Percentiles rank a stretch among this genome's conserved stretches.
Evolutionary conservation across 306 rosid genomes (phyloP).

Genomic region (Acacia acuminata): DNA sequence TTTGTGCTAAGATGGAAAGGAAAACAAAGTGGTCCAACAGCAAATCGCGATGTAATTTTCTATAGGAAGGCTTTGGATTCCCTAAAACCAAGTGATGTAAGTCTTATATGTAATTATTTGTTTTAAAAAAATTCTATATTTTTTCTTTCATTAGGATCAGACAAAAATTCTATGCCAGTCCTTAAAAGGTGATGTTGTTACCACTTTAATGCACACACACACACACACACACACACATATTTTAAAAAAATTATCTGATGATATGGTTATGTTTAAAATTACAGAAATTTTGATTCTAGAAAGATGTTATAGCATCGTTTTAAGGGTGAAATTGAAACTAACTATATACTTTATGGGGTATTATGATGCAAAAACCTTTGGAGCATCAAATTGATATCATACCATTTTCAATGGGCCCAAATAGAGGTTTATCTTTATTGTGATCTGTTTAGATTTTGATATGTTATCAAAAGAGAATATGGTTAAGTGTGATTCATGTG

Average conservation of each 20-base stretch:
- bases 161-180: background rate
- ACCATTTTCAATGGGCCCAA: background rate
- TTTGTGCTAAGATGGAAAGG: slow-evolving; percentile 23
- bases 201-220: background rate
- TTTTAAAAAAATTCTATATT: background rate
- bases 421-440: background rate
- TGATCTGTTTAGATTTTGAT: background rate
- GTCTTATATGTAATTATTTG: background rate
- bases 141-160: background rate
- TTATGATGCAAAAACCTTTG: background rate
- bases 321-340: background rate
- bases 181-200: background rate
- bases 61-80: slow-evolving; percentile 17
- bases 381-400: background rate
- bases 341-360: background rate
- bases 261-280: background rate
- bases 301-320: background rate
- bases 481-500: background rate
- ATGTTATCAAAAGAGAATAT: background rate
- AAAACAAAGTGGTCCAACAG: slow-evolving; percentile 15
- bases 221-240: too few relatives aligned
- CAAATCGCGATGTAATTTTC: slow-evolving; percentile 7
- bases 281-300: background rate
- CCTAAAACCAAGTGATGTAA: slow-evolving; percentile 14
- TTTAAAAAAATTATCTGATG: too few relatives aligned